Conservation (phyloP, 2,329 filamentous ascomycete genomes). For the Xylaria sp. region DNA sequence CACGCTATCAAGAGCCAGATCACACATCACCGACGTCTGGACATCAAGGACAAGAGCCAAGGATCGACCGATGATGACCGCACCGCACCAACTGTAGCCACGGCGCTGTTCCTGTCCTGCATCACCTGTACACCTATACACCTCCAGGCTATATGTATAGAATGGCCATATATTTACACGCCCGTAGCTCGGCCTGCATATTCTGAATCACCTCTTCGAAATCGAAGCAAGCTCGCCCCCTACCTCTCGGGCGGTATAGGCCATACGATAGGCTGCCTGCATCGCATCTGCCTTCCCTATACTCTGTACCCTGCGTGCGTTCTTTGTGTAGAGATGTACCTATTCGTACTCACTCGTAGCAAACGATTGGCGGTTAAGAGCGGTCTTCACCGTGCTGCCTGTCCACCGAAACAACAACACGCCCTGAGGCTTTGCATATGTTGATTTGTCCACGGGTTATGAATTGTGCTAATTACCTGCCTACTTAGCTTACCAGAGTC, state of each 20-base stretch:
- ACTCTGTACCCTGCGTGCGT: background rate
- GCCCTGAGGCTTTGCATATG: background rate
- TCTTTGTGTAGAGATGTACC: background rate
- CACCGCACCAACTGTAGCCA: slow-evolving; percentile 17
- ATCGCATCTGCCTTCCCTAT: slow-evolving; percentile 1
- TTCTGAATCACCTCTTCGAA: slow-evolving; percentile 5
- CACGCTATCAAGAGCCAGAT: background rate
- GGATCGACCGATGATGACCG: slow-evolving; percentile 30
- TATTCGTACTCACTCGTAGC: background rate
- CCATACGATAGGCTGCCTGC: background rate
- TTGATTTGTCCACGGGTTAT: background rate
- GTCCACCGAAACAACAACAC: background rate
- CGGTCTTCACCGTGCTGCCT: background rate
- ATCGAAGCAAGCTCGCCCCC: slow-evolving; percentile 13
- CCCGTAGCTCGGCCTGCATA: slow-evolving; percentile 18
- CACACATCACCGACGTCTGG: slow-evolving; percentile 7
- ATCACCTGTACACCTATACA: background rate
- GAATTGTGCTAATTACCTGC: background rate
- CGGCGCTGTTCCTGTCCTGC: slow-evolving; percentile 31
- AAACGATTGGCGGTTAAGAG: background rate
- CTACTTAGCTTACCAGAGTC: background rate
- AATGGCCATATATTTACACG: background rate
- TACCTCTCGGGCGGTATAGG: slow-evolving; percentile 16
- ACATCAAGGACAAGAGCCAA: slow-evolving; percentile 14
- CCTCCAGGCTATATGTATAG: background rate